These are phyloP conservation scores for Aspergillus awamori DNA, from an alignment of 2,329 filamentous ascomycete species.

Conservation along the genomic window DNA sequence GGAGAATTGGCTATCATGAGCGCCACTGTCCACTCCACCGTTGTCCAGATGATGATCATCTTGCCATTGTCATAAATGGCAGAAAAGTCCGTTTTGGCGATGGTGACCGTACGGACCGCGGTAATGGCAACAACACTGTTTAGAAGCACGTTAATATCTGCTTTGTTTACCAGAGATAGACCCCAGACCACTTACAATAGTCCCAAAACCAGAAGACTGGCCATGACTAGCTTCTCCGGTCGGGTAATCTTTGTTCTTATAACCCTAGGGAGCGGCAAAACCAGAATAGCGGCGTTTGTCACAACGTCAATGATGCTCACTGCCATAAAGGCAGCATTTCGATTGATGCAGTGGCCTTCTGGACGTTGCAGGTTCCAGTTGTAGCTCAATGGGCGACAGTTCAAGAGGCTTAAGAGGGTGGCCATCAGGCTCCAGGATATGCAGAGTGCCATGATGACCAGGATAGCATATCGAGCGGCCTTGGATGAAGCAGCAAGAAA, in stretches of 20 bases:
- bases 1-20: constrained; percentile 10
- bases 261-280: background rate
- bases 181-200: background rate
- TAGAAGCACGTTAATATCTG: background rate
- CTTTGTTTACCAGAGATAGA: background rate
- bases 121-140: constrained; percentile 1
- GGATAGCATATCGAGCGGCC: background rate
- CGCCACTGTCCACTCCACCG: constrained; percentile 6
- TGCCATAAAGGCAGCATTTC: background rate
- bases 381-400: constrained; percentile 10
- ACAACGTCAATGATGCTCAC: constrained; percentile 5
- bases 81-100: background rate
- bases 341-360: constrained; percentile 6
- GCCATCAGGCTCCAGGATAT: constrained; percentile 5
- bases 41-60: constrained; percentile 11
- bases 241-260: background rate
- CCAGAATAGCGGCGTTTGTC: background rate
- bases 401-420: background rate
- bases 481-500: background rate
- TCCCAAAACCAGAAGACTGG: background rate
- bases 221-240: constrained; percentile 1
- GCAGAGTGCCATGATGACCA: constrained; percentile 2
- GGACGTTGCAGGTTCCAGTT: constrained; percentile 6
- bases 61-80: constrained; percentile 1
- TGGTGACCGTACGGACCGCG: background rate